A percentile compares a stretch with the other conserved stretches of the same genome.
Conservation (phyloP, 108 stramenopile species). For the Mayamaea pseudoterrestris region DNA sequence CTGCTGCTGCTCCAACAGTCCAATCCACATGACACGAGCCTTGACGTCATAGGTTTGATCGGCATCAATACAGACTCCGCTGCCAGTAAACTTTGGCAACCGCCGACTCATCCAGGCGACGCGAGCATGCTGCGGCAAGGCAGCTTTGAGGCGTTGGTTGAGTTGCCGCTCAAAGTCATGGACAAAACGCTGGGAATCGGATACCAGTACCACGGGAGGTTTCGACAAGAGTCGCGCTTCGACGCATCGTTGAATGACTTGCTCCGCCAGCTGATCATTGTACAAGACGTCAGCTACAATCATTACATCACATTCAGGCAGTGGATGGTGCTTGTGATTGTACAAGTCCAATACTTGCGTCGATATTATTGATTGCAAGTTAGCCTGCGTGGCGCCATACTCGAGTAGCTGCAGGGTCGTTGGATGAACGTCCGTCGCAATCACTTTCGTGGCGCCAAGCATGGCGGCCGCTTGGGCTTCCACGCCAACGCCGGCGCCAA, state of each 20-base stretch:
- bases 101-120: constrained; percentile 31
- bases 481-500: constrained; percentile 70
- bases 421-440: constrained; percentile 69
- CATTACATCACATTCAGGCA: constrained; percentile 39
- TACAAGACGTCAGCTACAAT: constrained; percentile 74
- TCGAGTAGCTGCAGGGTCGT: constrained; percentile 45
- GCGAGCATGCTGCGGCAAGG: too few species aligned
- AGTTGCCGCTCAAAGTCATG: constrained; percentile 38
- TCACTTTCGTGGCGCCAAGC: constrained; percentile 50
- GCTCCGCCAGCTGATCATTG: constrained; percentile 42
- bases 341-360: constrained; percentile 19
- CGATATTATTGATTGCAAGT: constrained; percentile 6
- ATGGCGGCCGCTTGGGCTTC: constrained; percentile 57
- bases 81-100: constrained; percentile 36
- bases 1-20: neutral
- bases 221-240: constrained; percentile 30
- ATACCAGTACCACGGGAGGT: constrained; percentile 30
- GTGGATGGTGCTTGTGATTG: constrained; percentile 14
- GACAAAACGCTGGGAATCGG: constrained; percentile 70
- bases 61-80: constrained; percentile 59
- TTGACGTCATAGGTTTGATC: constrained; percentile 68
- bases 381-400: constrained; percentile 29
- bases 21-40: constrained; percentile 47
- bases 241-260: constrained; percentile 37
- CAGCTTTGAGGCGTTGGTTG: constrained; percentile 11